Base-by-base conservation (phyloP, 1,139 yeast species). In the Candida sanyaensis region DNA sequence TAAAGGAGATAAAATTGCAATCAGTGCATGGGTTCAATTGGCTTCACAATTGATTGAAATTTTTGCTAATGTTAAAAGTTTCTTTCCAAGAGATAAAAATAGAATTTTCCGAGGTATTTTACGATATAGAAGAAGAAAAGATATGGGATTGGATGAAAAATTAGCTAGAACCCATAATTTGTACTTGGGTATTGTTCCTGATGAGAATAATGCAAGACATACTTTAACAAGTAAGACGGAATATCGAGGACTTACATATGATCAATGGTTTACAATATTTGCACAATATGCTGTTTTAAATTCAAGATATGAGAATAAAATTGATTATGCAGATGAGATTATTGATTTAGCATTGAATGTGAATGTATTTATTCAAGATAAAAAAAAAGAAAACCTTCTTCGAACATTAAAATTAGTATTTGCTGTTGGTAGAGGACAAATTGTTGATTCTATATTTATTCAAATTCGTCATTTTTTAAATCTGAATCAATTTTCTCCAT, bases 31-130 rank as follows among this genome's bases (percentile, higher is more conserved):
- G 98, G 77, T 88, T 55, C 90, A 90, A 53, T 73, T 86, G 10
- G 97, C 96, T 0, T 80, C 88, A 2, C 96, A 88, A 53, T 73
- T 95, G 47, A 82, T 92, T 42, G 96, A 89, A 59, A 82, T 88
- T 54, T 92, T 93, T 61, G 80, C 87, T 29, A 81, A 84, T 48
- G 91, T 89, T 7, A 79, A 85, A 49, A 82, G 82, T 56, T 88
- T 93, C 55, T 92, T 88, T 61, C 89, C 93, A 1, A 75, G 83
- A 43, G 96, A 89, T 58, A 80, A 84, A 49, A 84, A 84, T 23
- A 80, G 84, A 50, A 75, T 77, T 26, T 87, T 88, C 60, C 83
- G 81, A 48, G 92, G 93, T 30, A 83, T 84, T 44, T 75, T 87
- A 12, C 71, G 80, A 46, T 80, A 86, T 58, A 73, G 85, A 26